Evolutionary conservation across 2,329 filamentous ascomycete species (phyloP).

Genomic region (Penicillium rolfsii): DNA sequence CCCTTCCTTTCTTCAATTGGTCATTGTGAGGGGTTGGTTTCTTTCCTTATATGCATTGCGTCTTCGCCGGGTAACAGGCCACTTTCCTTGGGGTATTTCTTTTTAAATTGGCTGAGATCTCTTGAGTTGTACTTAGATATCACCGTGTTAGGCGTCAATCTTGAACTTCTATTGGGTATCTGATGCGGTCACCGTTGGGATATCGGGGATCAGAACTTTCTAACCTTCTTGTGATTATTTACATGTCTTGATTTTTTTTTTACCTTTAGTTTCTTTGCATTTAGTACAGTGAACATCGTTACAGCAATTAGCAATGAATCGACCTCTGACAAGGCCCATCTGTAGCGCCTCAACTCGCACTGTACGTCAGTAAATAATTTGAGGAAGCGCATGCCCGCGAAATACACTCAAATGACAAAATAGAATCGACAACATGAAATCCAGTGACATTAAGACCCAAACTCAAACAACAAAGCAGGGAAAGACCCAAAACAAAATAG

Average conservation of each 20-base stretch:
- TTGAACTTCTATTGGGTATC: background rate
- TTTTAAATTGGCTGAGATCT: background rate
- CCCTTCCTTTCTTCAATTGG: background rate
- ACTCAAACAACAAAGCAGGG: background rate
- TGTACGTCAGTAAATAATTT: too few species aligned
- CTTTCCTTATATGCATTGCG: background rate
- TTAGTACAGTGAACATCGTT: background rate
- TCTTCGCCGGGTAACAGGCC: background rate
- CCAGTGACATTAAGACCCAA: background rate
- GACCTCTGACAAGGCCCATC: background rate
- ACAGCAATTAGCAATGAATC: background rate
- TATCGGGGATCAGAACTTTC: background rate
- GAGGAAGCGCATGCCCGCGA: too few species aligned
- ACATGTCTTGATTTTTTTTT: background rate
- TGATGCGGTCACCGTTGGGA: background rate
- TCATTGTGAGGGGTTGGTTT: background rate
- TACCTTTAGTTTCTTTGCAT: background rate
- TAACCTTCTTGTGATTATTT: conserved; percentile 7
- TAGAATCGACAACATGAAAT: background rate
- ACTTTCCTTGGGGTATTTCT: background rate
- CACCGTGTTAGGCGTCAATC: conserved; percentile 9
- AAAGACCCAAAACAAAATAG: conserved; percentile 10
- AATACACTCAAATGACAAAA: background rate
- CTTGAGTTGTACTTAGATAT: background rate
- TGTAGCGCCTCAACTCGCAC: background rate